Evolutionary conservation across 495 filamentous ascomycete genomes (phyloP), one percentile per base, ranked within the genome.

Genomic region (Ascodesmis nigricans): DNA sequence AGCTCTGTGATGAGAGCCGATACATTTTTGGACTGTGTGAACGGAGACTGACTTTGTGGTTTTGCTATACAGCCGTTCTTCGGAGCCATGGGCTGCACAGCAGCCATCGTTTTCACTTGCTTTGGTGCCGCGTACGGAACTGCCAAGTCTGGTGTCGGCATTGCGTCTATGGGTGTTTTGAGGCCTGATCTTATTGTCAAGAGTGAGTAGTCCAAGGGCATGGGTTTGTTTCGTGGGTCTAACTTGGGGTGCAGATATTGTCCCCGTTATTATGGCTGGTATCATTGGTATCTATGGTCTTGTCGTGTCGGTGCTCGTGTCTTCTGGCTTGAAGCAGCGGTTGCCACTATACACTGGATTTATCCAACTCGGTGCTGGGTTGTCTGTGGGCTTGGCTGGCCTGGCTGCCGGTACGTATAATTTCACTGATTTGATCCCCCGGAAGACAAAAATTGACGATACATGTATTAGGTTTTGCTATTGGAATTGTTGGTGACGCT

Each of bases 221-320:
- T 25, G 23, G 6, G 23, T 25, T 25, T 6, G 11, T 25, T 25
- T 6, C 23, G 23, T 25, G 6, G n/a, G n/a, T n/a, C n/a, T n/a
- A n/a, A n/a, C n/a, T n/a, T n/a, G n/a, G 20, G 23, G 26, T 33
- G 13, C 44, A 97, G 87, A 95, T 66, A 91, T 97, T 54, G 82
- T 97, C 40, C 87, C 87, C 53, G 87, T 97, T 59, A 91, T 99
- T 69, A 99, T 99, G 87, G 87, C 87, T 66, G 87, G 87, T 95
- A 99, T 99, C 63, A 93, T 99, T 59, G 90, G 78, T 74, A 99
- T 99, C 61, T 99, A 99, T 66, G 87, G 87, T 50, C 71, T 99
- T 34, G 87, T 99, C 63, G 87, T 99, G 35, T 93, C 84, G 3
- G 87, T 99, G 58, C 59, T 99, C 54, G 83, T 99, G 57, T 92